Evolutionary conservation across 2,329 filamentous ascomycete species (phyloP).

Genomic region (Aspergillus fischeri): DNA sequence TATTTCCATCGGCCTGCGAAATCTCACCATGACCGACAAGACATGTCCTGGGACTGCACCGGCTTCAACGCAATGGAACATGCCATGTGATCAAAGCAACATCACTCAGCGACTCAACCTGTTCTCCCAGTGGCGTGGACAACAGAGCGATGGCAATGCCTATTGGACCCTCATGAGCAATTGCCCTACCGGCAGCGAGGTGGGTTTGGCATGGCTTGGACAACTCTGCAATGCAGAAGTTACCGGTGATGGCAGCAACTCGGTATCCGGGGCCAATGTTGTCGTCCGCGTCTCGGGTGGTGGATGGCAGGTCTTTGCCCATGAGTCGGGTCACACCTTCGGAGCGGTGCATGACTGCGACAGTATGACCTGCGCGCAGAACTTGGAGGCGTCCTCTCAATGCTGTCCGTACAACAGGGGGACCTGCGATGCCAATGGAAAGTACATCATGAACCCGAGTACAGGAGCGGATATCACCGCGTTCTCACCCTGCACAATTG

Average conservation of each 20-base stretch:
- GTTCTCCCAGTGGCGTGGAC: conserved; percentile 85
- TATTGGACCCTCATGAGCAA: conserved; percentile 89
- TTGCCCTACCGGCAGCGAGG: conserved; percentile 76
- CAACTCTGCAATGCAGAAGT: conserved; percentile 68
- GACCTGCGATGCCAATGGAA: conserved; percentile 70
- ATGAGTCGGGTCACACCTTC: conserved; percentile 92
- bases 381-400: conserved; percentile 58
- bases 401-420: conserved; percentile 73
- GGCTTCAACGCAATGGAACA: conserved; percentile 75
- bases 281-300: conserved; percentile 75
- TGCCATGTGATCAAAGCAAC: conserved; percentile 55
- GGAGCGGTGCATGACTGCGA: conserved; percentile 94
- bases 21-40: conserved; percentile 71
- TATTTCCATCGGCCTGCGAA: conserved; percentile 84
- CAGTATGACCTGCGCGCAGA: conserved; percentile 59
- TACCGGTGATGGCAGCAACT: conserved; percentile 55
- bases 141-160: conserved; percentile 72
- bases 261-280: conserved; percentile 81
- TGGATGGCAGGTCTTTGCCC: conserved; percentile 95
- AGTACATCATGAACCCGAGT: conserved; percentile 95
- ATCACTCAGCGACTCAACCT: conserved; percentile 78
- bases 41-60: conserved; percentile 69
- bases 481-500: conserved; percentile 86
- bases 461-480: conserved; percentile 66
- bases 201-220: conserved; percentile 89